These are phyloP conservation scores for Cryptomeria japonica DNA, from an alignment of 75 land plant genomes.

Conservation along the genomic window DNA sequence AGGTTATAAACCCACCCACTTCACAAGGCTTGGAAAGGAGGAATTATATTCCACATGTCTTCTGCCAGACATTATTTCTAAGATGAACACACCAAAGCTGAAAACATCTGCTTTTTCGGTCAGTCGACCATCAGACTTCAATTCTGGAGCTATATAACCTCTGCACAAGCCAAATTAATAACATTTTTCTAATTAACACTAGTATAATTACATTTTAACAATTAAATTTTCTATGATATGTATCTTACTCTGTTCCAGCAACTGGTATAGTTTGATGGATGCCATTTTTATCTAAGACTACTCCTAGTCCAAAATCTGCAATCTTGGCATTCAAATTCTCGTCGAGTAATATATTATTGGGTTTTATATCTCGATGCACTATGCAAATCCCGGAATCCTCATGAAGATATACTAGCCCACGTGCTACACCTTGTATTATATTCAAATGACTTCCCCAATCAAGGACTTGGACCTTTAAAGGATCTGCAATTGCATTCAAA, in stretches of 20 bases:
- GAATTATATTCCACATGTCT: background rate
- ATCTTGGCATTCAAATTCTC: conserved; percentile 27
- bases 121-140: background rate
- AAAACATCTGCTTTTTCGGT: background rate
- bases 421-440: conserved; percentile 32
- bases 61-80: background rate
- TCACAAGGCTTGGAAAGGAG: background rate
- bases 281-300: conserved; percentile 10
- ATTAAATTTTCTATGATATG: background rate
- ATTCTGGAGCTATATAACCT: background rate
- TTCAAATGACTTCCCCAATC: conserved; percentile 22
- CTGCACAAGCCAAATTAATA: background rate
- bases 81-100: background rate
- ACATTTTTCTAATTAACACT: background rate
- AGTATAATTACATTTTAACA: too few relatives aligned
- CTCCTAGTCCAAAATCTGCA: conserved; percentile 35
- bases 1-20: background rate
- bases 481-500: background rate
- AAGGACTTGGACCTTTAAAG: background rate
- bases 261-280: background rate
- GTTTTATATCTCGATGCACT: conserved; percentile 49
- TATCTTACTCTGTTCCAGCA: background rate
- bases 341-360: conserved; percentile 37
- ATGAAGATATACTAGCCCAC: conserved; percentile 40
- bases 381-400: conserved; percentile 27